Evolutionary conservation across 805 yeast genomes (phyloP), one percentile per base, ranked within the genome.

Genomic region (Lachancea cidri): DNA sequence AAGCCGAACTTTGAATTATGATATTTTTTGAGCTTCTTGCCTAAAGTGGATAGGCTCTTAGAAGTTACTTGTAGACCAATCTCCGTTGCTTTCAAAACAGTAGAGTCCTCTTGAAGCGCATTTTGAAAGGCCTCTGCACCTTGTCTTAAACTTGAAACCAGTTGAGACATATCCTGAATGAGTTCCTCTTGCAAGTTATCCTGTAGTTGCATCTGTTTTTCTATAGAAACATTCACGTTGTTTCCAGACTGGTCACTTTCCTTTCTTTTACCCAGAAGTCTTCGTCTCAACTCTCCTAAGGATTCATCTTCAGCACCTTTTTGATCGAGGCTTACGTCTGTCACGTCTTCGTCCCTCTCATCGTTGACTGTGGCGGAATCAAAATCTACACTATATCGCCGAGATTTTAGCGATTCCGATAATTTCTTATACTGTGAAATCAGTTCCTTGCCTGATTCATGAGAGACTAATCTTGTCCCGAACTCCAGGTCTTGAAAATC

Each of bases 91-190:
- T 62, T 58, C 8, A 69, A 33, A 1, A 66, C 62, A 33, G 62
- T 65, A 30, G 60, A 50, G 43, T 67, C 73, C 36, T 67, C 64
- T 15, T 63, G 59, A 30, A 69, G 44, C 16, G 68, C 70, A 34
- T 55, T 58, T 44, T 65, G 66, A 43, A 69, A 69, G 2, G 68
- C 70, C 29, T 60, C 53, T 0, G 73, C 71, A 33, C 70, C 71
- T 19, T 61, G 62, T 46, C 56, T 67, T 29, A 69, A 49, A 14
- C 64, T 62, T 5, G 55, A 51, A 1, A 67, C 61, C n/a, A 67
- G 55, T 30, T 60, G 64, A 1, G 61, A 53, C 68, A 69, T 67
- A 42, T 66, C 69, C 19, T 62, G 54, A 2, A 69, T 45, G 13
- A 68, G 48, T 27, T 63, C 62, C 36, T 60, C 62, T 46, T 69